Percentiles rank a stretch among this genome's conserved stretches.
Conservation (phyloP, 257 asterid species). For the Petunia axillaris region DNA sequence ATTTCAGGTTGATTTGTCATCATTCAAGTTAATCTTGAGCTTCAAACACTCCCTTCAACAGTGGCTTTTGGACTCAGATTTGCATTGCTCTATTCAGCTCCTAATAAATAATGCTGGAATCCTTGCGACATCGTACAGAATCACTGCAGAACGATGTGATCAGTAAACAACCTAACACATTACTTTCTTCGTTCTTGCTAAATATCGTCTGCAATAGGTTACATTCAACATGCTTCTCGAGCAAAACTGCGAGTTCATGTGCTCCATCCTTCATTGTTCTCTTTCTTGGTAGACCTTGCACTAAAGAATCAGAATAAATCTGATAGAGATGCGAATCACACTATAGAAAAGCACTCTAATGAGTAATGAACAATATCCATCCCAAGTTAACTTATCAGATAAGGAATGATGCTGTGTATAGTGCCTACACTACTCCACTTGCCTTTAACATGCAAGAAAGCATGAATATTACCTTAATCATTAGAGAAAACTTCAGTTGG, state of each 20-base stretch:
- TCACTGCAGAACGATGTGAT: constrained; percentile 72
- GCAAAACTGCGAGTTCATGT: background rate
- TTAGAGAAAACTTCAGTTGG: background rate
- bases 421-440: background rate
- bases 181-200: background rate
- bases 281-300: background rate
- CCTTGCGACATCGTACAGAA: constrained; percentile 71
- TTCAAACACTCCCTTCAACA: constrained; percentile 71
- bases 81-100: constrained; percentile 80
- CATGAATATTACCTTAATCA: background rate
- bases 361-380: background rate
- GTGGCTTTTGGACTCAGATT: constrained; percentile 71
- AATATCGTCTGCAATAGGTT: background rate
- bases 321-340: constrained; percentile 6
- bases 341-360: background rate
- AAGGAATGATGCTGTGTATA: no score
- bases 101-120: constrained; percentile 93
- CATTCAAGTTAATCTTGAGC: constrained; percentile 69
- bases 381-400: constrained; percentile 1
- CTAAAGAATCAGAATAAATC: background rate
- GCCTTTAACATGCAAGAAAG: background rate
- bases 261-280: no score
- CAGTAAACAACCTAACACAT: constrained; percentile 48
- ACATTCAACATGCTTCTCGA: constrained; percentile 2
- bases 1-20: constrained; percentile 68